These are phyloP conservation scores for Globisporangium emineosum DNA, from an alignment of 352 stramenopile genomes.

Conservation along the genomic window DNA sequence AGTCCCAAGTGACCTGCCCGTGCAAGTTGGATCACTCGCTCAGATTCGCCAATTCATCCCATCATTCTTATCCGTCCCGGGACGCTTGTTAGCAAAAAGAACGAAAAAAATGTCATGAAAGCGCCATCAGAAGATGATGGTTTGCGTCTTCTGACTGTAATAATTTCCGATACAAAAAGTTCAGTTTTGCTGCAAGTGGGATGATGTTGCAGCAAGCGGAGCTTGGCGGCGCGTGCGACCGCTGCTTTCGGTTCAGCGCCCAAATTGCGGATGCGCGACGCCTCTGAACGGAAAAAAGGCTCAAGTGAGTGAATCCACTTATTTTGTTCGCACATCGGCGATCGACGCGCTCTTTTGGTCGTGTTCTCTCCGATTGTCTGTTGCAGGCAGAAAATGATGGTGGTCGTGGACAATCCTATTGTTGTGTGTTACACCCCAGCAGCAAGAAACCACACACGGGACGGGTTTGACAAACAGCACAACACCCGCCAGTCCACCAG, in stretches of 20 bases:
- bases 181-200: not conserved
- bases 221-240: not conserved
- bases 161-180: not conserved
- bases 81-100: not conserved
- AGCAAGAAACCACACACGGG: not conserved
- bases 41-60: not conserved
- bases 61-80: slow-evolving; percentile 12
- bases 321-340: slow-evolving; percentile 7
- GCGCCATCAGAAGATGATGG: not conserved
- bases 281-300: slow-evolving; percentile 5
- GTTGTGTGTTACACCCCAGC: not conserved
- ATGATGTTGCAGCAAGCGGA: not conserved
- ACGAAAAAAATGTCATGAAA: not conserved
- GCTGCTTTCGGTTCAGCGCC: slow-evolving; percentile 3
- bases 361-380: not conserved
- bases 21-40: not conserved
- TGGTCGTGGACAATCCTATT: not conserved
- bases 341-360: not conserved
- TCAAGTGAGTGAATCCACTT: not conserved
- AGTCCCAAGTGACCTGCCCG: not conserved
- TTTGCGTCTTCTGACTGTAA: not conserved
- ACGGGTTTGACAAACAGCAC: not conserved
- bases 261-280: not conserved
- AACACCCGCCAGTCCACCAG: not conserved
- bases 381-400: not conserved